Percentiles rank a stretch among this genome's conserved stretches.
Conservation (phyloP, 441 rosid species). For the Geranium incanum region DNA sequence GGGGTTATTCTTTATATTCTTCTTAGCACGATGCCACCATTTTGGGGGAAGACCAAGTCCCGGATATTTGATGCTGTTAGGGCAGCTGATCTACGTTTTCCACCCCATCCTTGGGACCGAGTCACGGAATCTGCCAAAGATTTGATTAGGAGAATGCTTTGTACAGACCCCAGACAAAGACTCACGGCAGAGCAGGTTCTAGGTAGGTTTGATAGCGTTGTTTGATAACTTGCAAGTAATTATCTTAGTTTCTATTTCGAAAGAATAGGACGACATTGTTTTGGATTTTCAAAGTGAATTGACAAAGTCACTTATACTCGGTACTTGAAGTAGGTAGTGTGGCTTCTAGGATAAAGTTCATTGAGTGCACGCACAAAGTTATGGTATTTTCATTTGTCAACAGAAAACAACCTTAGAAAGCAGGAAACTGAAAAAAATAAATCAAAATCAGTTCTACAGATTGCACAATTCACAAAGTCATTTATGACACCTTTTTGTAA, state of each 20-base stretch:
- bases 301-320: neutral
- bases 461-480: neutral
- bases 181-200: constrained; percentile 49
- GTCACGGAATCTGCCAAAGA: constrained; percentile 47
- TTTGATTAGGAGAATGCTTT: constrained; percentile 52
- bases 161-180: constrained; percentile 42
- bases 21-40: constrained; percentile 57
- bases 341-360: neutral
- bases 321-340: neutral
- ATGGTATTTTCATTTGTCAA: neutral
- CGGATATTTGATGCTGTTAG: constrained; percentile 57
- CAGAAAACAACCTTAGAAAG: neutral
- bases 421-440: neutral
- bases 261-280: neutral
- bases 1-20: constrained; percentile 67
- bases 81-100: constrained; percentile 56
- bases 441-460: neutral
- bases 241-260: constrained; percentile 2
- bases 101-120: constrained; percentile 47
- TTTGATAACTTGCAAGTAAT: constrained; percentile 8
- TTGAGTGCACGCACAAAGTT: neutral
- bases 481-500: neutral
- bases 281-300: neutral
- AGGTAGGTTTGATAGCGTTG: constrained; percentile 32
- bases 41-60: constrained; percentile 69